Evolutionary conservation across 345 rosid species (phyloP).

Genomic region (Boechera stricta): DNA sequence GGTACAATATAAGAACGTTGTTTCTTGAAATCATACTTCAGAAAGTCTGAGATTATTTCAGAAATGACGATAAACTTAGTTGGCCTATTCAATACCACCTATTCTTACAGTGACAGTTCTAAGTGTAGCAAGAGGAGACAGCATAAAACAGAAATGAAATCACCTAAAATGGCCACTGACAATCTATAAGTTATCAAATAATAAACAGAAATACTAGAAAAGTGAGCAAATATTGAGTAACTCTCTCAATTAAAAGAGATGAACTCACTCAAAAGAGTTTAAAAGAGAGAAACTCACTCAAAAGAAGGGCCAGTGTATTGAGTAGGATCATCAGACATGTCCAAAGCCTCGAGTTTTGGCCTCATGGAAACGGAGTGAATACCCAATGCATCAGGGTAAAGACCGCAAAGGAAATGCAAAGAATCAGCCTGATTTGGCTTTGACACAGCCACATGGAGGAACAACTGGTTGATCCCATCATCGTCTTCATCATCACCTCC

Average conservation of each 20-base stretch:
- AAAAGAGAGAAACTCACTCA: constrained; percentile 54
- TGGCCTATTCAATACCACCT: neutral
- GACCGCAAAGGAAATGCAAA: constrained; percentile 81
- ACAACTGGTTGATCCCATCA: constrained; percentile 77
- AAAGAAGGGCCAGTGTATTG: constrained; percentile 78
- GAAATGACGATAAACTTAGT: neutral
- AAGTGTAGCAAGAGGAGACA: neutral
- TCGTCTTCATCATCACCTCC: constrained; percentile 61
- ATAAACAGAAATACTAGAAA: neutral
- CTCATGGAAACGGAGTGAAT: constrained; percentile 88
- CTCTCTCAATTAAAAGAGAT: neutral
- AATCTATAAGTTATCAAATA: constrained; percentile 5
- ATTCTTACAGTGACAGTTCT: neutral
- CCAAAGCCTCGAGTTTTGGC: constrained; percentile 58
- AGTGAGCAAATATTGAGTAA: neutral
- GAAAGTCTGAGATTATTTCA: constrained; percentile 2
- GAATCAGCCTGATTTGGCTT: constrained; percentile 74
- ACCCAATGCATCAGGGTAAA: constrained; percentile 92
- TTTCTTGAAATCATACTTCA: neutral
- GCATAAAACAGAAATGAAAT: neutral
- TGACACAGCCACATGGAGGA: constrained; percentile 80
- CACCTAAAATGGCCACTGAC: neutral
- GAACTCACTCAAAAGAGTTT: constrained; percentile 63
- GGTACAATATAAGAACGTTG: neutral
- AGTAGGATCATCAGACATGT: constrained; percentile 49